Evolutionary conservation across 2,329 filamentous ascomycete species (phyloP).

Genomic region (Macroventuria anomochaeta): DNA sequence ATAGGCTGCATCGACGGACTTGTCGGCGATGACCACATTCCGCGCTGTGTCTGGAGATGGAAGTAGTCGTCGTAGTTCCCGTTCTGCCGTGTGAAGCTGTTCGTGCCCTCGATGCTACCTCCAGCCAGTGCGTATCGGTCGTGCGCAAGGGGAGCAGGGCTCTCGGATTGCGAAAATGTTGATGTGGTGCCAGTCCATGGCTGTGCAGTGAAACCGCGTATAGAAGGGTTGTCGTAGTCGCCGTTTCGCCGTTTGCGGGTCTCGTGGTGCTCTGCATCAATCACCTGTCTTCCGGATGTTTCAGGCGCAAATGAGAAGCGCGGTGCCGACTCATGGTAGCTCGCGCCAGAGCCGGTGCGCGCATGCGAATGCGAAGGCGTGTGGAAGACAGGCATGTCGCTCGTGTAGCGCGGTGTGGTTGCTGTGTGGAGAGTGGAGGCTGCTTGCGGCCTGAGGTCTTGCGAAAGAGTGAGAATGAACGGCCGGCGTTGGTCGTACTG

Average conservation of each 20-base stretch:
- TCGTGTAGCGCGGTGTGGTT: conserved; percentile 24
- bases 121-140: conserved; percentile 59
- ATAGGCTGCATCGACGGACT: conserved; percentile 29
- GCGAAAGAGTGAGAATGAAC: conserved; percentile 17
- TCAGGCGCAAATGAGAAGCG: conserved; percentile 35
- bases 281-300: conserved; percentile 40
- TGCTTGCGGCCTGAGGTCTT: conserved; percentile 27
- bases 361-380: conserved; percentile 26
- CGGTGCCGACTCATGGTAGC: conserved; percentile 31
- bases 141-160: conserved; percentile 57
- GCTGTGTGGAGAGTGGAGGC: conserved; percentile 32
- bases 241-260: conserved; percentile 41
- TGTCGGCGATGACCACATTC: conserved; percentile 44
- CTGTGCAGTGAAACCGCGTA: conserved; percentile 22
- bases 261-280: conserved; percentile 36
- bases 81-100: conserved; percentile 45
- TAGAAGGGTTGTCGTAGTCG: conserved; percentile 16
- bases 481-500: neutral
- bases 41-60: conserved; percentile 46
- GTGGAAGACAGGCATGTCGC: conserved; percentile 41
- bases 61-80: conserved; percentile 53
- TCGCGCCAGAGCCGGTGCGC: conserved; percentile 22
- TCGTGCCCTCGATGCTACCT: conserved; percentile 56
- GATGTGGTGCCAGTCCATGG: conserved; percentile 32
- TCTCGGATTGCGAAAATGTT: conserved; percentile 37